Evolutionary conservation across 2,329 filamentous ascomycete species (phyloP).

Genomic region (Penicillium sp.): DNA sequence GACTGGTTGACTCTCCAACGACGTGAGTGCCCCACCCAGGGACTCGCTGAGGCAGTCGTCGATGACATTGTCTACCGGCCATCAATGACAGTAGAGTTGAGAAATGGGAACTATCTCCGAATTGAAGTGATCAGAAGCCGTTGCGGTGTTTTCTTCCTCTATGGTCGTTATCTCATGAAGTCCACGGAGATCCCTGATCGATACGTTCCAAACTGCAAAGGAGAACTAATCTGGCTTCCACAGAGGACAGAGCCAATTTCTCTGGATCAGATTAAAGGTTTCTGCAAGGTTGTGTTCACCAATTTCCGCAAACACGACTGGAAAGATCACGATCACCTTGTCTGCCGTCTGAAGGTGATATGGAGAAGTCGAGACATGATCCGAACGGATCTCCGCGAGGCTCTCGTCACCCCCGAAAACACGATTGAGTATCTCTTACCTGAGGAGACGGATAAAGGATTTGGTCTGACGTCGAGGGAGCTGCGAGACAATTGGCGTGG

Average conservation of each 20-base stretch:
- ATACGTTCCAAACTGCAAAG: constrained; percentile 29
- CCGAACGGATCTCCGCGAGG: neutral
- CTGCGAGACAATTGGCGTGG: constrained; percentile 38
- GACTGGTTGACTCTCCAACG: neutral
- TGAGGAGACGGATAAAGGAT: constrained; percentile 31
- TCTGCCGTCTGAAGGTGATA: constrained; percentile 34
- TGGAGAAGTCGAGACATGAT: neutral
- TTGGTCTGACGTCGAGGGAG: constrained; percentile 6
- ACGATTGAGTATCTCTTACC: constrained; percentile 31
- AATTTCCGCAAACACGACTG: constrained; percentile 44
- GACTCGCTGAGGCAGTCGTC: constrained; percentile 17
- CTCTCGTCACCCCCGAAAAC: neutral
- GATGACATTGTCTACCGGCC: constrained; percentile 24
- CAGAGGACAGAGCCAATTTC: constrained; percentile 46
- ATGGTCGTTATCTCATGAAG: constrained; percentile 31
- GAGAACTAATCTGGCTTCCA: constrained; percentile 48
- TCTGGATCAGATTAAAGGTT: constrained; percentile 37
- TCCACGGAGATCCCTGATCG: neutral
- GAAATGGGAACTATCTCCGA: constrained; percentile 41
- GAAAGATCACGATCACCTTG: constrained; percentile 31
- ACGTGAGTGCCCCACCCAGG: neutral
- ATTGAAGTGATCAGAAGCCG: constrained; percentile 40
- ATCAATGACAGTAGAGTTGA: constrained; percentile 34
- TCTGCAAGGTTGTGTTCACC: constrained; percentile 52
- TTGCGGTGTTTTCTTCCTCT: constrained; percentile 30